Evolutionary conservation across 1,284 basidiomycete species (phyloP).

Genomic region (Xerocomus nothofagi): DNA sequence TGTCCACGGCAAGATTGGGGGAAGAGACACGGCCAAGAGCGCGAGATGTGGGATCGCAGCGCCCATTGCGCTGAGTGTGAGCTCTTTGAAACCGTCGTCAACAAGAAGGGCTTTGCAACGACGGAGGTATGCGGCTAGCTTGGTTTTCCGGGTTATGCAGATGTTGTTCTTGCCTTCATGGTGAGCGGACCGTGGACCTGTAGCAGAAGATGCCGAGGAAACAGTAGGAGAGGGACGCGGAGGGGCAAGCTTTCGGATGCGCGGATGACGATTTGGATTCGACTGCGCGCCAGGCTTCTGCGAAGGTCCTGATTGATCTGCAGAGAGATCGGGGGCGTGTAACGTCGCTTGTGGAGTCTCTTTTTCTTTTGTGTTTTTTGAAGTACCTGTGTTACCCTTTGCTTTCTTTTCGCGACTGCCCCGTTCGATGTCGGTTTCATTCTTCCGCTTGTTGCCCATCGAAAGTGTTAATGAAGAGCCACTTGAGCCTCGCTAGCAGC

Average conservation of each 20-base stretch:
- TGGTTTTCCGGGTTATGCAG: constrained; percentile 78
- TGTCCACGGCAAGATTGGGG: constrained; percentile 71
- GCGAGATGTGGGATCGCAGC: constrained; percentile 86
- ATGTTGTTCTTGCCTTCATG: constrained; percentile 72
- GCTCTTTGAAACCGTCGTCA: constrained; percentile 78
- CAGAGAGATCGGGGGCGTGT: constrained; percentile 1
- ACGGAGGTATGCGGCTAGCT: constrained; percentile 72
- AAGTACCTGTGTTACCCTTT: constrained; percentile 12
- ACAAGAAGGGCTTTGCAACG: constrained; percentile 76
- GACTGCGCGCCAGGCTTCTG: constrained; percentile 4
- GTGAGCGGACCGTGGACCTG: constrained; percentile 76
- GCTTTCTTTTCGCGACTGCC: constrained; percentile 14
- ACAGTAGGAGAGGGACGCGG: constrained; percentile 76
- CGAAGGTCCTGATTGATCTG: constrained; percentile 1
- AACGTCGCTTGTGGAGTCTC: not conserved
- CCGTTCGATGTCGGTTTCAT: constrained; percentile 5
- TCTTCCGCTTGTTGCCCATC: constrained; percentile 32
- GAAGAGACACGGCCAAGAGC: constrained; percentile 69
- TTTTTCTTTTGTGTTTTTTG: constrained; percentile 6
- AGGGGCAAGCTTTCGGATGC: constrained; percentile 66
- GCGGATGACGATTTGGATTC: constrained; percentile 27
- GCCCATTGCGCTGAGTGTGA: constrained; percentile 81
- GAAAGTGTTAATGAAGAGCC: no score
- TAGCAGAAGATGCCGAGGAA: constrained; percentile 70
- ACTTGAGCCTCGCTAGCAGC: not conserved